These are phyloP conservation scores for Annona squamosa DNA, from an alignment of 164 flowering plant genomes.

Conservation along the genomic window DNA sequence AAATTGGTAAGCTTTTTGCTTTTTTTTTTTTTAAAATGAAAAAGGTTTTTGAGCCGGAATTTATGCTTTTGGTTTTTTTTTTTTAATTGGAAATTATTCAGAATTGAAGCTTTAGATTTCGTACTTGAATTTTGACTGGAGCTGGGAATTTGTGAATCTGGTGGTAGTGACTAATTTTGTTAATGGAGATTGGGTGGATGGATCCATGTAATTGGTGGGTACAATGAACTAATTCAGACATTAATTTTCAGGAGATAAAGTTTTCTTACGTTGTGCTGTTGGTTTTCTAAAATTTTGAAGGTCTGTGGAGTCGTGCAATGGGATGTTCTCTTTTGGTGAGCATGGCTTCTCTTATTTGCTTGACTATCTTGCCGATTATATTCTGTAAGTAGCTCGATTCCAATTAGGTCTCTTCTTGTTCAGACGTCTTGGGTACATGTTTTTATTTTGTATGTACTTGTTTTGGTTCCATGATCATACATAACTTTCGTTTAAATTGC, in stretches of 20 bases:
- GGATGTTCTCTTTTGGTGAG: constrained; percentile 97
- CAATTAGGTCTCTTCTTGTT: neutral
- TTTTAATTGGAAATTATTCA: neutral
- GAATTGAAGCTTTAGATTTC: neutral
- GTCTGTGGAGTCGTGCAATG: constrained; percentile 83
- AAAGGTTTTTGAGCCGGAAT: neutral
- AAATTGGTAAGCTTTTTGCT: constrained; percentile 33
- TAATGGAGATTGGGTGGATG: too few species aligned
- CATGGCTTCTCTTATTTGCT: constrained; percentile 92
- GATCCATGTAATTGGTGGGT: too few species aligned
- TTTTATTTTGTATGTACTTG: neutral
- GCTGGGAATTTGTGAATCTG: neutral
- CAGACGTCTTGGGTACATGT: too few species aligned
- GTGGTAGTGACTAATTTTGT: too few species aligned
- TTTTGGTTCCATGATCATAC: neutral
- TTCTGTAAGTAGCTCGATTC: constrained; percentile 50
- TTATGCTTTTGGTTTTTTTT: neutral
- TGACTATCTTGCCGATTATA: constrained; percentile 73
- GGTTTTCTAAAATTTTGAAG: constrained; percentile 24
- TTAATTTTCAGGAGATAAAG: too few species aligned
- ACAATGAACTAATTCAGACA: too few species aligned
- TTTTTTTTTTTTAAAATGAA: neutral
- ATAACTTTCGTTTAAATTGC: constrained; percentile 11
- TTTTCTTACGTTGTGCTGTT: constrained; percentile 1
- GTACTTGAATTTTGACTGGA: neutral